These are phyloP conservation scores for Aspergillus terreus DNA, from an alignment of 2,329 filamentous ascomycete species.

Conservation along the genomic window DNA sequence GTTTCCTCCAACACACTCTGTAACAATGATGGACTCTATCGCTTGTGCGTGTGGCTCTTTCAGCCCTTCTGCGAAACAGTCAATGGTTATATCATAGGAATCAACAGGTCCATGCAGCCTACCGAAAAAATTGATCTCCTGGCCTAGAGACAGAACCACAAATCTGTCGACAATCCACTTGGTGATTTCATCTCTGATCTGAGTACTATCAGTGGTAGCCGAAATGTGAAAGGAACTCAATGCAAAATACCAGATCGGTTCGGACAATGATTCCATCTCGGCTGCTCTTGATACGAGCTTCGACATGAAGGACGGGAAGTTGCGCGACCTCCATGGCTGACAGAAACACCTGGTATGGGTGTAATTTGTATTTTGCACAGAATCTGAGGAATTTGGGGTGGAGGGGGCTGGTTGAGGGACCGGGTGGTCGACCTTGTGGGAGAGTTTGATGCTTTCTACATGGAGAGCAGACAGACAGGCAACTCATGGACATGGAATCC, in stretches of 20 bases:
- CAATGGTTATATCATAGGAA: not conserved
- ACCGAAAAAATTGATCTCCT: constrained; percentile 31
- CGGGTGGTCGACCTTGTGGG: no score
- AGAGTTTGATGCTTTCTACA: no score
- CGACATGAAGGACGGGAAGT: constrained; percentile 36
- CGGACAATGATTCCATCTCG: constrained; percentile 23
- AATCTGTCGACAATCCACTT: constrained; percentile 36
- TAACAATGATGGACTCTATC: constrained; percentile 35
- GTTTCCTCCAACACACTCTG: constrained; percentile 35
- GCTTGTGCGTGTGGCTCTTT: constrained; percentile 18
- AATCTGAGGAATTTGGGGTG: no score
- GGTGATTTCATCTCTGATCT: constrained; percentile 36
- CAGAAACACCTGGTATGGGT: no score
- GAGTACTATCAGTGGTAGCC: not conserved
- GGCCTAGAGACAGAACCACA: constrained; percentile 29
- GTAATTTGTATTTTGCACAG: no score
- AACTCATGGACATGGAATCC: no score
- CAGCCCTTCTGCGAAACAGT: constrained; percentile 21
- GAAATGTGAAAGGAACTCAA: no score
- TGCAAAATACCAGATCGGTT: constrained; percentile 26
- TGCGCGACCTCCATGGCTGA: constrained; percentile 7
- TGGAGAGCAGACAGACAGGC: no score
- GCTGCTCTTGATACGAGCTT: constrained; percentile 33
- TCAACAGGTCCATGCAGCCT: not conserved
- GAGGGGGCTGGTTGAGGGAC: no score